Base-by-base conservation (phyloP, 2,329 filamentous ascomycete species). In the Fusarium abutilonis region DNA sequence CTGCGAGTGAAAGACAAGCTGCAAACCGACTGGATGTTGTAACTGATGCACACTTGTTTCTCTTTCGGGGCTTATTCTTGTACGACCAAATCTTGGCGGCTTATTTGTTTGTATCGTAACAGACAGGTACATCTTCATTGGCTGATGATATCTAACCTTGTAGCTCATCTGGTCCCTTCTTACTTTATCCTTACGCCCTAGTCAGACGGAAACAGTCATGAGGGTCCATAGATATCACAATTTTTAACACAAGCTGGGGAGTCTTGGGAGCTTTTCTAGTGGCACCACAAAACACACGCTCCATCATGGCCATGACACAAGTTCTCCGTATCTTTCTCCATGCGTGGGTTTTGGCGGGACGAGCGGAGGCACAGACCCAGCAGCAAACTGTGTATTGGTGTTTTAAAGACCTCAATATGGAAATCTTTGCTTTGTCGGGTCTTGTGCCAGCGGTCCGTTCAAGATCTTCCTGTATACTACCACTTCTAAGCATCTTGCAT, bases 231-330 rank as follows among this genome's bases (percentile, higher is more conserved):
- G 32, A 66, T 68, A 32, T 31, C 39, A 54, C 40, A 28, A 32
- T 54, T 50, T 26, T 26, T 45, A 52, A 52, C 40, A 34, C 38
- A 28, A 26, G 8, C 23, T 26, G 23, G 23, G 23, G 45, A 44
- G 54, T 29, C 45, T 47, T n/a, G 29, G 45, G 63, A 63, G 56
- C 54, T 56, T 63, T 52, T 65, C 36, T 45, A 60, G 64, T 67
- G 64, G 61, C 61, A 67, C 64, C 61, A 65, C 61, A 55, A 32
- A 49, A 45, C 47, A 54, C 45, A 45, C 19, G 47, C 47, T 56
- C 43, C 42, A 49, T 54, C 55, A 64, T 58, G 28, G 50, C 23
- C 49, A 51, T 62, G 56, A 45, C 32, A 35, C 41, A 56, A 51
- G 46, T 29, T 6, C 44, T 14, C 39, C 35, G 31, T 35, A 40